Evolutionary conservation across 176 grass and related monocot genomes (phyloP).

Genomic region (Oryza australiensis): DNA sequence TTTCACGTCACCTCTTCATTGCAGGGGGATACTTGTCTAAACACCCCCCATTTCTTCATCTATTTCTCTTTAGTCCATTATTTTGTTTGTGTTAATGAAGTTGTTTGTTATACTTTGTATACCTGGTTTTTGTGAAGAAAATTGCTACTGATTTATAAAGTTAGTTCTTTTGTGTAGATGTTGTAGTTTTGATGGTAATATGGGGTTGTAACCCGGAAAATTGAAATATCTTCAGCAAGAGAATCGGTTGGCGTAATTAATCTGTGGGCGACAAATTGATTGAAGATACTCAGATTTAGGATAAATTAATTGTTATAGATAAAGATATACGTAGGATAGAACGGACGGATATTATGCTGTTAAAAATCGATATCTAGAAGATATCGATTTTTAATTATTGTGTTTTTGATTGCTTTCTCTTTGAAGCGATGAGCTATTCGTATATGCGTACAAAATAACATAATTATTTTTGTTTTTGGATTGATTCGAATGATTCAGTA

Average conservation of each 20-base stretch:
- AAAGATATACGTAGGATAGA: background rate
- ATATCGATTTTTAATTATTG: background rate
- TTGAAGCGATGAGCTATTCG: background rate
- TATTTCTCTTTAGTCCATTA: background rate
- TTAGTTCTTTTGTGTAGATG: too few relatives aligned
- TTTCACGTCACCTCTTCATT: conserved; percentile 36
- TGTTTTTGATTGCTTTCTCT: background rate
- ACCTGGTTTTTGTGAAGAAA: background rate
- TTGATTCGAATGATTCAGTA: background rate
- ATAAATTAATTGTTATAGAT: background rate
- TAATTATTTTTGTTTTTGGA: background rate
- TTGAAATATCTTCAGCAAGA: background rate
- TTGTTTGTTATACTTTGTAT: background rate
- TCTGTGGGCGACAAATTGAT: background rate
- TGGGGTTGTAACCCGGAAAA: accelerated
- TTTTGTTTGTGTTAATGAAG: background rate
- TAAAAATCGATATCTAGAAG: background rate
- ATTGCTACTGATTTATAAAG: background rate
- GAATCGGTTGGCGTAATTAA: background rate
- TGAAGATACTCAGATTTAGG: background rate
- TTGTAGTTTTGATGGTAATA: background rate
- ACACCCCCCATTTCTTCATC: background rate
- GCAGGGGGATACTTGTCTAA: accelerated
- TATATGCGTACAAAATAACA: background rate
- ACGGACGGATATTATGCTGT: background rate